These are phyloP conservation scores for Tetrahymena thermophila DNA, from an alignment of 73 alveolate genomes.

Conservation along the genomic window DNA sequence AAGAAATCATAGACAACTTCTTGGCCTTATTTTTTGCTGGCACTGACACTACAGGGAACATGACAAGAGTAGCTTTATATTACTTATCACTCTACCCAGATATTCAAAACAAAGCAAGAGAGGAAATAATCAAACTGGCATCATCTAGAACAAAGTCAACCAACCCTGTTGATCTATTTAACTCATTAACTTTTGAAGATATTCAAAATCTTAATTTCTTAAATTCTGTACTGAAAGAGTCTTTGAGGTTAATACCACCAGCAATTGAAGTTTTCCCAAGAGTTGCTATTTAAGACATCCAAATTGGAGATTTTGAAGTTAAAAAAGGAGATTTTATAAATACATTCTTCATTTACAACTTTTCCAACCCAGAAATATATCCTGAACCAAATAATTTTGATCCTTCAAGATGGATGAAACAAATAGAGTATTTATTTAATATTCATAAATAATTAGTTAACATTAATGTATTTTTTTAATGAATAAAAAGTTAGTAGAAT, in stretches of 20 bases:
- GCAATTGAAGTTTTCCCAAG: not conserved
- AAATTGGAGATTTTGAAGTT: not conserved
- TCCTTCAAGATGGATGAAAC: slow-evolving; percentile 29
- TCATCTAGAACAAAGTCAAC: not conserved
- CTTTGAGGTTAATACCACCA: not conserved
- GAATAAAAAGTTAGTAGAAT: not conserved
- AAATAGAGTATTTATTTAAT: not conserved
- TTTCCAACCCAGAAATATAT: not conserved
- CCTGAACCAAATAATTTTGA: slow-evolving; percentile 11
- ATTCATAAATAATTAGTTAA: not conserved
- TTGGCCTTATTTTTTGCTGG: not conserved
- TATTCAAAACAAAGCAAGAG: not conserved
- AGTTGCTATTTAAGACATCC: not conserved
- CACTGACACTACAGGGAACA: not conserved
- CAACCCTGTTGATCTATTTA: not conserved
- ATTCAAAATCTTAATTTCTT: not conserved
- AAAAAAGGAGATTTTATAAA: not conserved
- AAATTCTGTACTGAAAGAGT: not conserved
- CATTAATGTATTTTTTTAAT: not conserved
- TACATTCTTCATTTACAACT: not conserved
- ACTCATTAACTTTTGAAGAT: not conserved
- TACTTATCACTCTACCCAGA: not conserved
- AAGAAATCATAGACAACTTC: not conserved
- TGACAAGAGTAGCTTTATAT: not conserved
- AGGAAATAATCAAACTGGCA: not conserved